Evolutionary conservation across 331 rosid genomes (phyloP), one percentile per base, ranked within the genome.

Genomic region (Cucumis variabilis): DNA sequence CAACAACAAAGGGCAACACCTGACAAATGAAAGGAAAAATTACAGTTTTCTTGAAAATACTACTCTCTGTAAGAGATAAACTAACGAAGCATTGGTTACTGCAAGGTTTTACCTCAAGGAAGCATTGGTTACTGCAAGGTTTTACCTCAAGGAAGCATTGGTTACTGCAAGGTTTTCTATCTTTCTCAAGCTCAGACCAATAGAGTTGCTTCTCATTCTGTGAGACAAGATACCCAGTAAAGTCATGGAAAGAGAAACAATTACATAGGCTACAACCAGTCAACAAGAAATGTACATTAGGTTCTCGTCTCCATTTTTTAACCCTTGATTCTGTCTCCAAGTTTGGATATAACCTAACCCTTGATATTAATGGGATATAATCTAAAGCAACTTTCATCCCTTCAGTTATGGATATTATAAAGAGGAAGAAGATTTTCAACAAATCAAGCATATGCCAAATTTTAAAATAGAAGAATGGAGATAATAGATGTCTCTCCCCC

Each of bases 101-200:
- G n/a, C n/a, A n/a, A n/a, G n/a, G n/a, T n/a, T n/a, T n/a, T n/a
- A n/a, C n/a, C n/a, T n/a, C n/a, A n/a, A n/a, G n/a, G n/a, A n/a
- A n/a, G n/a, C n/a, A n/a, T n/a, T n/a, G n/a, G n/a, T n/a, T n/a
- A n/a, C n/a, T n/a, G n/a, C n/a, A n/a, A n/a, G n/a, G n/a, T 89
- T 76, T 88, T 93, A 95, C 99, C 98, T 53, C 88, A 87, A 97
- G 98, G 95, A 92, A 93, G 86, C 98, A 97, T 50, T 92, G 96
- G 89, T 90, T 94, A 90, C 98, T 88, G 93, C 99, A 97, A 80
- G 99, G 98, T 87, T 86, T 93, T 90, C 91, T 88, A 67, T 90
- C 94, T 76, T 94, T 94, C 82, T 94, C 98, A 85, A 93, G 95
- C 63, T 90, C 96, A 55, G 94, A 89, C 98, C 96, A 94, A 91